These are phyloP conservation scores for Sphenostylis stenocarpa DNA, from an alignment of 306 rosid species.

Conservation along the genomic window DNA sequence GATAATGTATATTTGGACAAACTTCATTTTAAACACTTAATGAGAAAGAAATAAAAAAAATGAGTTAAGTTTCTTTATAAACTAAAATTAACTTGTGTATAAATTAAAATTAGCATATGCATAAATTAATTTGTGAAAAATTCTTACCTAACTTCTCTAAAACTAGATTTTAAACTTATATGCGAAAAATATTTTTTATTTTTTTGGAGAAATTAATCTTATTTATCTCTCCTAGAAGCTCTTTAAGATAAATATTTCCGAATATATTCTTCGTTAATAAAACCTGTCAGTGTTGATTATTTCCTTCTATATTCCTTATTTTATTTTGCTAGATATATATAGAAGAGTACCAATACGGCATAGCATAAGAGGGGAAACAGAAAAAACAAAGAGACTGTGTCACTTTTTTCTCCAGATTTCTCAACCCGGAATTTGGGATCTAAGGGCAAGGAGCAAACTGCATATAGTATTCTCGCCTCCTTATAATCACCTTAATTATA, in stretches of 20 bases:
- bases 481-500: background rate
- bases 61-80: too few species aligned
- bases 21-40: too few species aligned
- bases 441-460: background rate
- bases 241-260: too few species aligned
- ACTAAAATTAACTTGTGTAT: too few species aligned
- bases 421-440: background rate
- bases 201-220: too few species aligned
- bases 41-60: too few species aligned
- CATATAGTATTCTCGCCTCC: background rate
- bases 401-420: background rate
- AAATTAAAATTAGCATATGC: too few species aligned
- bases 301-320: background rate
- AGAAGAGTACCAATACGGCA: slow-evolving; percentile 3
- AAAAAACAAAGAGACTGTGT: background rate
- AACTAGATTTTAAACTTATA: too few species aligned
- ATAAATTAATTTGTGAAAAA: too few species aligned
- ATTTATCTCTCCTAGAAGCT: too few species aligned
- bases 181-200: too few species aligned
- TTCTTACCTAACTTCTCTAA: too few species aligned
- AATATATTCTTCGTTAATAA: background rate
- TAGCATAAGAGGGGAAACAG: background rate
- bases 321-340: background rate
- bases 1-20: background rate
- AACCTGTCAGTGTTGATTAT: background rate